Conservation (phyloP, 148 eudicot species). For the Rhododendron griersonianum region DNA sequence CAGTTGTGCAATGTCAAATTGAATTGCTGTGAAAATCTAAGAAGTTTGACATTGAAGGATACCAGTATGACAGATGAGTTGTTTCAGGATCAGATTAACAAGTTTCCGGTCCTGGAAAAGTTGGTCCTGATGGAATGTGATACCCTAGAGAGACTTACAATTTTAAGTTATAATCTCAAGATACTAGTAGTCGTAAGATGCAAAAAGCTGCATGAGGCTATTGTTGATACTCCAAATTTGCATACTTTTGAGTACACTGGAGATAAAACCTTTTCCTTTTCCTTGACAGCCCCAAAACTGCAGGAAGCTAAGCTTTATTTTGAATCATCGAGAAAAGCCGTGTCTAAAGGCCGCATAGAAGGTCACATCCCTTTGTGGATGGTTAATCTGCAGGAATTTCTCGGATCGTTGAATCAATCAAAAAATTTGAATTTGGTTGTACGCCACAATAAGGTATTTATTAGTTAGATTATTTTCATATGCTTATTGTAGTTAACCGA, state of each 20-base stretch:
- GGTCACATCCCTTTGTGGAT: neutral
- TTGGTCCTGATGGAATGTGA: conserved; percentile 28
- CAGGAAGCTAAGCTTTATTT: conserved; percentile 26
- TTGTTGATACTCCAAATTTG: conserved; percentile 32
- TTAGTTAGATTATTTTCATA: neutral
- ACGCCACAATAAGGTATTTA: conserved; percentile 26
- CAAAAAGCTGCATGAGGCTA: conserved; percentile 17
- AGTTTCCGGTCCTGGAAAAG: conserved; percentile 27
- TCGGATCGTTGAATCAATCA: conserved; percentile 8
- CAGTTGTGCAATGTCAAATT: conserved; percentile 20
- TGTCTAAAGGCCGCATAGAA: neutral
- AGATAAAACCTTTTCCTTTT: conserved; percentile 13
- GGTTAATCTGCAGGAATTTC: neutral
- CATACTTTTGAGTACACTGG: conserved; percentile 30
- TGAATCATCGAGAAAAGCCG: neutral
- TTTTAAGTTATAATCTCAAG: conserved; percentile 26
- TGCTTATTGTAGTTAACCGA: neutral
- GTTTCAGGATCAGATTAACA: conserved; percentile 16
- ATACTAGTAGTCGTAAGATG: conserved; percentile 20
- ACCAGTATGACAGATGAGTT: conserved; percentile 12
- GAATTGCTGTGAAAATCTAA: conserved; percentile 21
- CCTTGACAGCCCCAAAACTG: conserved; percentile 17
- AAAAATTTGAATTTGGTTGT: conserved; percentile 27
- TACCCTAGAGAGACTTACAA: conserved; percentile 17
- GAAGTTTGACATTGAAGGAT: conserved; percentile 29